Percentiles rank a stretch among this genome's conserved stretches.
Evolutionary conservation across 2,329 filamentous ascomycete genomes (phyloP).

Genomic region (Aspergillus unguis): DNA sequence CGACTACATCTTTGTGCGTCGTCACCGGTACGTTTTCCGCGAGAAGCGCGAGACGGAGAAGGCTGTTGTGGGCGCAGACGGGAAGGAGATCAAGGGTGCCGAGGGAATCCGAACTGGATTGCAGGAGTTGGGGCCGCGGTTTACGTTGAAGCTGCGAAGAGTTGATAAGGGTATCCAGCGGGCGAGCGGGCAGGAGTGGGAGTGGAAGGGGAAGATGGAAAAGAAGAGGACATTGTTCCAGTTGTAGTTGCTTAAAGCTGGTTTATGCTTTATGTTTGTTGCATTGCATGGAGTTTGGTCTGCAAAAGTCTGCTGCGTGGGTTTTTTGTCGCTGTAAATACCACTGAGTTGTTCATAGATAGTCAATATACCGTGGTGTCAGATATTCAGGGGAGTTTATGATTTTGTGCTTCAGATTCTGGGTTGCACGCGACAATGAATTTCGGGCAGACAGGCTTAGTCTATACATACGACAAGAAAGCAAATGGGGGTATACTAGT

Average conservation of each 20-base stretch:
- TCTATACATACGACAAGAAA: neutral
- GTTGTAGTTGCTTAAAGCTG: conserved; percentile 51
- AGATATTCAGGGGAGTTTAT: neutral
- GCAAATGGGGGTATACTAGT: conserved; percentile 1
- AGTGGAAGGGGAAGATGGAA: conserved; percentile 96
- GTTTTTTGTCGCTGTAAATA: conserved; percentile 4
- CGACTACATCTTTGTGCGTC: conserved; percentile 89
- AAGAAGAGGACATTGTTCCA: conserved; percentile 92
- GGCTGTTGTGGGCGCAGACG: conserved; percentile 74
- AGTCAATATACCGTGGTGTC: neutral
- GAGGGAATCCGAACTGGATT: conserved; percentile 82
- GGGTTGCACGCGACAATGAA: neutral
- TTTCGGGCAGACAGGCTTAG: too few relatives aligned
- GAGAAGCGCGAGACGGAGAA: conserved; percentile 87
- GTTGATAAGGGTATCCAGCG: conserved; percentile 84
- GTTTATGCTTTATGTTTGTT: conserved; percentile 13
- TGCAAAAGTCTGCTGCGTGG: neutral
- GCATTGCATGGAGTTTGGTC: conserved; percentile 18
- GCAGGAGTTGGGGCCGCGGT: conserved; percentile 81
- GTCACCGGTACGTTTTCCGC: conserved; percentile 89
- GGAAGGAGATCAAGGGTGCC: conserved; percentile 77
- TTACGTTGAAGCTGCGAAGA: conserved; percentile 83
- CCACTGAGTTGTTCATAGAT: conserved; percentile 7
- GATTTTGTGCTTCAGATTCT: neutral
- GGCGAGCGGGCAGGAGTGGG: conserved; percentile 79